These are phyloP conservation scores for Prosopis cineraria DNA, from an alignment of 306 rosid genomes.

Conservation along the genomic window DNA sequence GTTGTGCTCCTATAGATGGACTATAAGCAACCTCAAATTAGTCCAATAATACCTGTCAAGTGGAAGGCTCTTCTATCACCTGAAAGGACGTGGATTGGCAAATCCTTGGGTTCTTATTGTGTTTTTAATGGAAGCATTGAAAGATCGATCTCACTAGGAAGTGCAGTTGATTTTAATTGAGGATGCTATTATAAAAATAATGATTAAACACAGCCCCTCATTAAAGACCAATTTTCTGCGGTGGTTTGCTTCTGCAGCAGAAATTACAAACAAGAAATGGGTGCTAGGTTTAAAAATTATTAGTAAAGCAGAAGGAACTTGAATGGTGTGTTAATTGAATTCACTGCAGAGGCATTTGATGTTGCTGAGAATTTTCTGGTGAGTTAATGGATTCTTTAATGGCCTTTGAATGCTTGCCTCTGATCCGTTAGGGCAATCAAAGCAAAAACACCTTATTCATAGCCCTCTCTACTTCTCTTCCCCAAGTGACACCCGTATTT, in stretches of 20 bases:
- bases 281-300: background rate
- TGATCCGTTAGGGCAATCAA: slow-evolving; percentile 47
- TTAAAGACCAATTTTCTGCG: slow-evolving; percentile 26
- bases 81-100: slow-evolving; percentile 37
- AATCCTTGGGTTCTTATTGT: slow-evolving; percentile 5
- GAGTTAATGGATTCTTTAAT: slow-evolving; percentile 62
- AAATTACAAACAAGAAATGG: slow-evolving; percentile 13
- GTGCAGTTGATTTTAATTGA: slow-evolving; percentile 34
- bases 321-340: slow-evolving; percentile 34
- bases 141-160: slow-evolving; percentile 37
- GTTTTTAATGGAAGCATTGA: slow-evolving; percentile 44
- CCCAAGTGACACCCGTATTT: slow-evolving; percentile 41
- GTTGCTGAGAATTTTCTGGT: slow-evolving; percentile 44
- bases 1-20: slow-evolving; percentile 19
- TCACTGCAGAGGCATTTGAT: slow-evolving; percentile 49
- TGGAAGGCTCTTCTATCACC: slow-evolving; percentile 38
- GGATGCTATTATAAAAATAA: slow-evolving; percentile 14
- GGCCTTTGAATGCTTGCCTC: slow-evolving; percentile 56
- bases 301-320: slow-evolving; percentile 20
- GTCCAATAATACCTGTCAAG: slow-evolving; percentile 19
- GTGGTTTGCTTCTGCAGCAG: background rate
- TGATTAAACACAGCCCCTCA: background rate
- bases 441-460: slow-evolving; percentile 26
- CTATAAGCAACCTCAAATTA: slow-evolving; percentile 22
- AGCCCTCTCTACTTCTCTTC: slow-evolving; percentile 20